Evolutionary conservation across 179 eudicot genomes (phyloP).

Genomic region (Spinacia oleracea): DNA sequence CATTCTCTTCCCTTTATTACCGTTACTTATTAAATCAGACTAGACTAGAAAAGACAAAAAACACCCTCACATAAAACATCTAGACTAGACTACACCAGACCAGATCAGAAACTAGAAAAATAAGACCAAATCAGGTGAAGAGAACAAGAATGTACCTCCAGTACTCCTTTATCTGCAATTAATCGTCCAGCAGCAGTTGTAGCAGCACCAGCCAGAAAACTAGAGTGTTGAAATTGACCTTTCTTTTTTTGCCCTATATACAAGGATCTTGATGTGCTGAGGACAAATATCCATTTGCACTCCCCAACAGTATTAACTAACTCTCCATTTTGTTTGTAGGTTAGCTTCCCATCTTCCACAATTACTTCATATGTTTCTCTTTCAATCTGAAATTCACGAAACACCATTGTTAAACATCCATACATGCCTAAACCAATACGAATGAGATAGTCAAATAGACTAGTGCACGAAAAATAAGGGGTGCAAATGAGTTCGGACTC

Average conservation of each 20-base stretch:
- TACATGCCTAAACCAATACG: not conserved
- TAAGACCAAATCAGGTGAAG: no score
- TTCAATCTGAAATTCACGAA: conserved; percentile 55
- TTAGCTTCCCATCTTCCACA: conserved; percentile 76
- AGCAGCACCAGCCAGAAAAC: conserved; percentile 89
- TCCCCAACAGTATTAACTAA: conserved; percentile 62
- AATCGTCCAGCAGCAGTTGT: conserved; percentile 89
- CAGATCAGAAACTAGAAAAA: no score
- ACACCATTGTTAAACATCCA: not conserved
- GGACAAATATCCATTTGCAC: conserved; percentile 89
- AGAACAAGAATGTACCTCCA: conserved; percentile 74
- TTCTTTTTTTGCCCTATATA: conserved; percentile 86
- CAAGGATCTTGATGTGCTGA: conserved; percentile 74
- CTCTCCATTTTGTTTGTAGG: conserved; percentile 53
- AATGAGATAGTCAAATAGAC: not conserved
- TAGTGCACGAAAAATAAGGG: not conserved
- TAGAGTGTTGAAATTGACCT: conserved; percentile 86
- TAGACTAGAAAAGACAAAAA: no score
- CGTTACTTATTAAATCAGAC: no score
- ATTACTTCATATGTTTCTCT: conserved; percentile 73
- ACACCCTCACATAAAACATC: no score
- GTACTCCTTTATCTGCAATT: conserved; percentile 64
- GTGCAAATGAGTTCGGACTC: no score
- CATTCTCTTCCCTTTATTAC: no score
- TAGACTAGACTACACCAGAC: no score